Evolutionary conservation across 768 basidiomycete species (phyloP).

Genomic region (Psilocybe subaeruginosa): DNA sequence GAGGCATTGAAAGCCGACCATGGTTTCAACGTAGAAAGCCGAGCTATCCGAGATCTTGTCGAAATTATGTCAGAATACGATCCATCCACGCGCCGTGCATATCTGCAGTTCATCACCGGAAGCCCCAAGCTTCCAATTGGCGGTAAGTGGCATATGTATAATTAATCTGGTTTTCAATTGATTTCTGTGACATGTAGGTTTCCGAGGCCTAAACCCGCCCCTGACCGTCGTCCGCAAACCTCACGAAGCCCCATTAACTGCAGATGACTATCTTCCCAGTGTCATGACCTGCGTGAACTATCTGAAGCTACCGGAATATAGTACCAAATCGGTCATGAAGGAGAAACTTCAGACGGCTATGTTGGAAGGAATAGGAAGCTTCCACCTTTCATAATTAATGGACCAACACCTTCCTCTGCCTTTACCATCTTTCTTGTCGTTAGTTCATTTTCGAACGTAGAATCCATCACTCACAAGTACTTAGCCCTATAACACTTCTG

Average conservation of each 20-base stretch:
- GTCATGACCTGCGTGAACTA: slow-evolving; percentile 99
- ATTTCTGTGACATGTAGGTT: slow-evolving; percentile 51
- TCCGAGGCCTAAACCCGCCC: slow-evolving; percentile 92
- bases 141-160: slow-evolving; percentile 51
- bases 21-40: slow-evolving; percentile 95
- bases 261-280: slow-evolving; percentile 94
- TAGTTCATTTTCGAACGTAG: slow-evolving; percentile 7
- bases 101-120: slow-evolving; percentile 96
- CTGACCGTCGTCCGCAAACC: slow-evolving; percentile 97
- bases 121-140: slow-evolving; percentile 97
- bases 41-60: slow-evolving; percentile 85
- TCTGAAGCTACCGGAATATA: slow-evolving; percentile 95
- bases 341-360: slow-evolving; percentile 86
- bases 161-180: neutral
- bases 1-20: slow-evolving; percentile 97
- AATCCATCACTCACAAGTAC: slow-evolving; percentile 17
- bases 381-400: slow-evolving; percentile 82
- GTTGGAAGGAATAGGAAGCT: slow-evolving; percentile 93
- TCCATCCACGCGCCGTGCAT: slow-evolving; percentile 73
- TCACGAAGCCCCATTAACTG: slow-evolving; percentile 86
- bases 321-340: slow-evolving; percentile 80
- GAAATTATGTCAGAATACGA: slow-evolving; percentile 88
- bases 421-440: slow-evolving; percentile 8
- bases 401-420: slow-evolving; percentile 13
- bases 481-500: slow-evolving; percentile 16